A percentile compares a stretch with the other conserved stretches of the same genome.
Conservation (phyloP, 768 basidiomycete species). For the Agaricus blazei region DNA sequence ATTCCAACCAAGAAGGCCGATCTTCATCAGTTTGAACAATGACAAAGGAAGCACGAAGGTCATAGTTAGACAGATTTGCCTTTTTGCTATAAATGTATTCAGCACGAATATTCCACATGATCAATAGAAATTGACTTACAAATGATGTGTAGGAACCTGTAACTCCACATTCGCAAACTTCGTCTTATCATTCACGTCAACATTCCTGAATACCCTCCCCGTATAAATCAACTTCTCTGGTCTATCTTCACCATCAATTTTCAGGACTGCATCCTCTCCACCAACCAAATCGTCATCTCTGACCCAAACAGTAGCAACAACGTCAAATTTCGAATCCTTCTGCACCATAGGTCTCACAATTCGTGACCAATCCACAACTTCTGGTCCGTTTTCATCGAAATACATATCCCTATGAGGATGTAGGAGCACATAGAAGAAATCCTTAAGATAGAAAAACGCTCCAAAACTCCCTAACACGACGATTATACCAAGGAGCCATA, state of each 20-base stretch:
- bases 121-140: constrained; percentile 18
- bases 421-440: neutral
- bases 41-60: constrained; percentile 3
- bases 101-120: constrained; percentile 7
- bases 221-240: constrained; percentile 19
- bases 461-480: neutral
- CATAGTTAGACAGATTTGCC: too few species aligned
- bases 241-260: neutral
- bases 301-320: constrained; percentile 16
- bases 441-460: neutral
- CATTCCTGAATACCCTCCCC: constrained; percentile 22
- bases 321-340: constrained; percentile 13
- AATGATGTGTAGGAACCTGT: constrained; percentile 23
- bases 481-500: neutral
- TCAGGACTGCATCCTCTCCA: neutral
- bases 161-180: constrained; percentile 19
- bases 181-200: constrained; percentile 22
- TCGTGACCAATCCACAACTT: neutral
- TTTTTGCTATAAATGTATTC: constrained; percentile 23
- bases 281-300: constrained; percentile 6
- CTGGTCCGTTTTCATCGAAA: neutral
- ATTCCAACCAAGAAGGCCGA: constrained; percentile 23
- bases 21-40: constrained; percentile 20
- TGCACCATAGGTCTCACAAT: constrained; percentile 16
- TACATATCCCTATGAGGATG: constrained; percentile 5